Evolutionary conservation across 495 filamentous ascomycete genomes (phyloP).

Genomic region (Acidomyces sp.): DNA sequence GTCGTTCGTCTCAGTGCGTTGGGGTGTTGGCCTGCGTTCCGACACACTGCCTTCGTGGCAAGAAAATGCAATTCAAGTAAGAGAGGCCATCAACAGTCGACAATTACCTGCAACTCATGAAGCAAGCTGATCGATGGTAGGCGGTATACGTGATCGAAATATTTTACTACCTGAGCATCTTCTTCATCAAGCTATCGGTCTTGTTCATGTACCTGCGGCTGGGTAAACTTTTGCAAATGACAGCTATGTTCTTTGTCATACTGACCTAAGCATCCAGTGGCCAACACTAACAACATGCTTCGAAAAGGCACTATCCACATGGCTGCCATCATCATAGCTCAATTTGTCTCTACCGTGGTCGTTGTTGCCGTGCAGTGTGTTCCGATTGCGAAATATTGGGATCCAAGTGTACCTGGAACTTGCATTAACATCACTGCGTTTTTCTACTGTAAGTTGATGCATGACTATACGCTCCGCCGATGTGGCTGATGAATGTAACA

Average conservation of each 20-base stretch:
- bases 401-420: not conserved
- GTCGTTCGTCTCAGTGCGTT: not conserved
- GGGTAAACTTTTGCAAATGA: not conserved
- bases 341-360: not conserved
- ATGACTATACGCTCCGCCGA: too few relatives aligned
- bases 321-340: not conserved
- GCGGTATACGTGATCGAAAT: not conserved
- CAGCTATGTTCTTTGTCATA: too few relatives aligned
- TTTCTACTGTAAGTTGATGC: not conserved
- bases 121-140: not conserved
- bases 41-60: not conserved
- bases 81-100: not conserved
- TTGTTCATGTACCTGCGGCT: not conserved
- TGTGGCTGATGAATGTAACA: not conserved
- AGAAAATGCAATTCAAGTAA: not conserved
- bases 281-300: not conserved
- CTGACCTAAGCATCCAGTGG: too few relatives aligned
- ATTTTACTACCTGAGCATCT: not conserved
- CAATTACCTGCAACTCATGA: not conserved
- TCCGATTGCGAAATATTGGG: not conserved
- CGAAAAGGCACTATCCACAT: not conserved
- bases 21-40: not conserved
- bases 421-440: not conserved
- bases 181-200: not conserved
- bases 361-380: not conserved